phyloP scores from a whole-genome alignment of 306 rosid genomes.

The Medicago arabica region DNA sequence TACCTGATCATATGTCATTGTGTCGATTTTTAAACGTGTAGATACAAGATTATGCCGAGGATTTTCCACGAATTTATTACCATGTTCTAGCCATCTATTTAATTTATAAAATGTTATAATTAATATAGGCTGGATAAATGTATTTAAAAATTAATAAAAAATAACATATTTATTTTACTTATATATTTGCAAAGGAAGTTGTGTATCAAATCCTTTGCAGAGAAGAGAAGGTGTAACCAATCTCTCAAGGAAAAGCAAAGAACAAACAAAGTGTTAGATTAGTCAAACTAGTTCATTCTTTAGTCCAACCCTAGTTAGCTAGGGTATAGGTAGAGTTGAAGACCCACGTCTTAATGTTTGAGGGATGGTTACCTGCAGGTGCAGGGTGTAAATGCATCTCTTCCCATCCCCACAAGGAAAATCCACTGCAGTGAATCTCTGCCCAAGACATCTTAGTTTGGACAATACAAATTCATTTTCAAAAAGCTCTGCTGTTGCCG shows the following conservation, averaged over 20 bases:
- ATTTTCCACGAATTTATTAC: no score
- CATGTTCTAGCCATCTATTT: no score
- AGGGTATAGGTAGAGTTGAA: constrained; percentile 32
- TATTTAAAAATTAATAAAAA: no score
- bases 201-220: no score
- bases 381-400: constrained; percentile 54
- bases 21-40: no score
- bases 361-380: constrained; percentile 42
- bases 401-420: constrained; percentile 27
- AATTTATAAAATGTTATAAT: no score
- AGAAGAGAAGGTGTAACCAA: not conserved
- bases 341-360: constrained; percentile 42
- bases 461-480: constrained; percentile 36
- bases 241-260: constrained; percentile 11
- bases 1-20: no score
- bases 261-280: not conserved
- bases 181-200: no score
- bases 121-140: no score
- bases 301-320: constrained; percentile 12
- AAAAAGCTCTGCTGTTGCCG: constrained; percentile 35
- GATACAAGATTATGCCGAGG: no score
- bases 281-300: constrained; percentile 34
- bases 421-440: constrained; percentile 34
- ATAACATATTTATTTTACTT: no score
- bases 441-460: constrained; percentile 18